Base-by-base conservation (phyloP, 495 filamentous ascomycete species). In the Aspergillus mulundensis region DNA sequence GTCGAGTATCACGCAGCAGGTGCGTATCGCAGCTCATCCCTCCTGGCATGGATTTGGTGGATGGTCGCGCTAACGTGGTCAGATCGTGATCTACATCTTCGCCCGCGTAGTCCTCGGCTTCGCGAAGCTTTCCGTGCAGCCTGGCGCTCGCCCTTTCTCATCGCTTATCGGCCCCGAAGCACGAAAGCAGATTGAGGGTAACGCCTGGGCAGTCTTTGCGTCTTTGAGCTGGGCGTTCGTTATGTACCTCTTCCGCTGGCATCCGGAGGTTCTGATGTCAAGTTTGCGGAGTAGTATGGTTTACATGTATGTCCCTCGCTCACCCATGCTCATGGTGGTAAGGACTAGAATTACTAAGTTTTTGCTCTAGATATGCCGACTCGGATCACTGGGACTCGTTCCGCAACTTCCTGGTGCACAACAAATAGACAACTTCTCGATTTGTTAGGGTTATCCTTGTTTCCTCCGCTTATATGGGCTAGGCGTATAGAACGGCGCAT, bases 71-170 rank as follows among this genome's bases (percentile, higher is more conserved):
- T 53, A 41, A 58, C 25, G 15, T 46, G 5, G 15, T 41, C 21
- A 77, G 72, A 97, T 99, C 70, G 91, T 96, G 63, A 88, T 97
- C 61, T 99, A 97, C 74, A 87, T 99, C 50, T 97, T 97, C 66
- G 94, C 92, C 30, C 86, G 94, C 48, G 94, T 96, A 15, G 77
- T 86, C 56, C 83, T 99, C 34, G 87, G 88, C 5, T 66, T 91
- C 38, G 95, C 90, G 41, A 91, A 91, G 66, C 74, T 97, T 55
- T 80, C 87, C 47, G 81, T 96, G 36, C 81, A 88, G 70, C 87
- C 88, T 5, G 70, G 75, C 19, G 76, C 73, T 61, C 68, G 75
- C 62, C 74, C 73, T 1, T 63, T 76, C 25, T 75, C 74, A 15
- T 68, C 69, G 19, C 61, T 73, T 30, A 72, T 75, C 58, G 74